Percentiles rank a stretch among this genome's conserved stretches.
These are phyloP conservation scores for Rubroshorea leprosula DNA, from an alignment of 345 rosid genomes.

Conservation along the genomic window DNA sequence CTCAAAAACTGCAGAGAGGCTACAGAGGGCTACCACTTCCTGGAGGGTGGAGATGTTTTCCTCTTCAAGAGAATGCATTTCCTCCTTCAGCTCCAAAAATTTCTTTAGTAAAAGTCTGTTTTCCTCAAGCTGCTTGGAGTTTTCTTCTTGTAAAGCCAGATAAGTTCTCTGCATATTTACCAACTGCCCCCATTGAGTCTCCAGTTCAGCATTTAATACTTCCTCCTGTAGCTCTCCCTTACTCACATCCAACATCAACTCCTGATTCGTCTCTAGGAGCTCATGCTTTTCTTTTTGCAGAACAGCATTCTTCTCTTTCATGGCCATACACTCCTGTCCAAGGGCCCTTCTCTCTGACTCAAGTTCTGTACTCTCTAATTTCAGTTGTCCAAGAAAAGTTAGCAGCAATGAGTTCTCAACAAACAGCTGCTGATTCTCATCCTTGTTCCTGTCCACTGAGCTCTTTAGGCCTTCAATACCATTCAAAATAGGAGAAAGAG, in stretches of 20 bases:
- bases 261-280: conserved; percentile 54
- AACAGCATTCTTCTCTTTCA: conserved; percentile 25
- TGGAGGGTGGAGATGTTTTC: conserved; percentile 43
- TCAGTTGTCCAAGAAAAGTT: conserved; percentile 47
- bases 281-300: conserved; percentile 45
- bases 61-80: conserved; percentile 43
- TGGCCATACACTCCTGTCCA: conserved; percentile 35
- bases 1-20: conserved; percentile 44
- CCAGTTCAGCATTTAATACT: conserved; percentile 36
- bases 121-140: conserved; percentile 37
- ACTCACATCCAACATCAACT: conserved; percentile 47
- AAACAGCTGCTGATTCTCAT: conserved; percentile 55
- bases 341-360: conserved; percentile 42
- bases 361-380: conserved; percentile 44
- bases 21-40: conserved; percentile 46
- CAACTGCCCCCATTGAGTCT: conserved; percentile 35
- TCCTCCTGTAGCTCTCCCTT: conserved; percentile 35
- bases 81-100: conserved; percentile 41
- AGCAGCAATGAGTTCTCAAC: conserved; percentile 72
- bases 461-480: conserved; percentile 47
- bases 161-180: conserved; percentile 44
- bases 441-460: conserved; percentile 42
- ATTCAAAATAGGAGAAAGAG: conserved; percentile 44
- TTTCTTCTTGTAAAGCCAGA: conserved; percentile 43
- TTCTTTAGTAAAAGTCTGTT: conserved; percentile 39